phyloP scores from a whole-genome alignment of 2,329 filamentous ascomycete species.

The Aspergillus sp. region DNA sequence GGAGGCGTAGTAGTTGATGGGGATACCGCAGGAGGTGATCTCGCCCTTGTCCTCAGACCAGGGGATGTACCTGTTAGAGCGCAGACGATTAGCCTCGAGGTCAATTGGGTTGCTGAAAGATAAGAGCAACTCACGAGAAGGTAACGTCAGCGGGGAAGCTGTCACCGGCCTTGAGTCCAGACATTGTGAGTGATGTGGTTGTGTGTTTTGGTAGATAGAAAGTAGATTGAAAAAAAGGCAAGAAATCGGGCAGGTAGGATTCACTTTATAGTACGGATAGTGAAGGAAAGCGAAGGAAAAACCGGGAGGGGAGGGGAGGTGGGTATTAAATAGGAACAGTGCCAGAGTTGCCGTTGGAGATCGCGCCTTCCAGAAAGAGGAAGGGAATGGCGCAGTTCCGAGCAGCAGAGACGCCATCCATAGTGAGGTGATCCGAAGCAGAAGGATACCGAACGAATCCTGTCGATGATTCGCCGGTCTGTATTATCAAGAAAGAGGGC shows the following conservation, averaged over 20 bases:
- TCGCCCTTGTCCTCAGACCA: slow-evolving; percentile 67
- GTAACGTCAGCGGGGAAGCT: slow-evolving; percentile 75
- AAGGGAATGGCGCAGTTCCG: slow-evolving; percentile 15
- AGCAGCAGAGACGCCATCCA: slow-evolving; percentile 14
- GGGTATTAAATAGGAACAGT: slow-evolving; percentile 22
- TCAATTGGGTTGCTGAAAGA: background rate
- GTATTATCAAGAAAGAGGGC: slow-evolving; percentile 37
- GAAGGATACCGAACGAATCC: slow-evolving; percentile 41
- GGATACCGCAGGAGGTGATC: slow-evolving; percentile 75
- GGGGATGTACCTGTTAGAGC: slow-evolving; percentile 65
- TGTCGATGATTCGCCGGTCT: slow-evolving; percentile 31
- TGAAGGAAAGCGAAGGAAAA: slow-evolving; percentile 5
- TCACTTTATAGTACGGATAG: slow-evolving; percentile 11
- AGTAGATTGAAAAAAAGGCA: slow-evolving; percentile 12
- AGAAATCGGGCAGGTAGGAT: slow-evolving; percentile 15
- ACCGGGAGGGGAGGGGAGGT: slow-evolving; percentile 10
- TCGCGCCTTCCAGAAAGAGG: slow-evolving; percentile 4
- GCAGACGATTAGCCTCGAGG: slow-evolving; percentile 4
- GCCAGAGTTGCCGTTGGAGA: slow-evolving; percentile 15
- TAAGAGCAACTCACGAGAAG: slow-evolving; percentile 62
- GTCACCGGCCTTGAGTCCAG: slow-evolving; percentile 76
- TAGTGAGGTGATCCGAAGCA: slow-evolving; percentile 32
- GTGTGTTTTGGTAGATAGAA: slow-evolving; percentile 8
- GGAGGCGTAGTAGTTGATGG: slow-evolving; percentile 75
- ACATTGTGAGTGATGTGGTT: slow-evolving; percentile 45